phyloP scores from a whole-genome alignment of 2,329 filamentous ascomycete species.

The Myriangium duriaei region DNA sequence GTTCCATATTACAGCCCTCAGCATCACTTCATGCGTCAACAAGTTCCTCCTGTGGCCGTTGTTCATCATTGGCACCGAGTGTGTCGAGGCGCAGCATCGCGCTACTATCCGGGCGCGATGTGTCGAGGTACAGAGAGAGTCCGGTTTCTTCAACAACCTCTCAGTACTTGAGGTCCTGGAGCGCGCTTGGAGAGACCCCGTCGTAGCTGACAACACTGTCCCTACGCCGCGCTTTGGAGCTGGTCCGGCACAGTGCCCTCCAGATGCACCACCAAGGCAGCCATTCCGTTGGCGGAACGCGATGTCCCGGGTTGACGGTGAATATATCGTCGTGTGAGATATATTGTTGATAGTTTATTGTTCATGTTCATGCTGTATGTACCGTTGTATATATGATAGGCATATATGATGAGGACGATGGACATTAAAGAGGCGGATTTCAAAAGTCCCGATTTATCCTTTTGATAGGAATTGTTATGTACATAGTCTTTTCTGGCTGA shows the following conservation, averaged over 20 bases:
- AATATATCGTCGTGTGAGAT: constrained; percentile 38
- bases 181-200: constrained; percentile 54
- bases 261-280: constrained; percentile 18
- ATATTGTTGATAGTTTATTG: neutral
- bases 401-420: too few species aligned
- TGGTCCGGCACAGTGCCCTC: constrained; percentile 10
- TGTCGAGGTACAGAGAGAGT: constrained; percentile 73
- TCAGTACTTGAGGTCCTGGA: constrained; percentile 76
- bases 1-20: constrained; percentile 69
- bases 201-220: constrained; percentile 3
- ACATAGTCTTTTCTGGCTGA: too few species aligned
- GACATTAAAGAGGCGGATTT: too few species aligned
- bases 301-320: constrained; percentile 39
- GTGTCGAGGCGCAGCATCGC: constrained; percentile 67
- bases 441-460: too few species aligned
- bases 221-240: too few species aligned
- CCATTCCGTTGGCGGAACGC: constrained; percentile 38
- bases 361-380: neutral
- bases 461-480: too few species aligned
- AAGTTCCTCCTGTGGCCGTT: constrained; percentile 91
- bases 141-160: constrained; percentile 87
- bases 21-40: constrained; percentile 58
- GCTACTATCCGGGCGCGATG: constrained; percentile 68
- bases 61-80: constrained; percentile 82
- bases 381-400: too few species aligned